Percentiles rank a stretch among this genome's conserved stretches.
These are phyloP conservation scores for Hirsutella thompsonii DNA, from an alignment of 2,329 filamentous ascomycete species.

Conservation along the genomic window DNA sequence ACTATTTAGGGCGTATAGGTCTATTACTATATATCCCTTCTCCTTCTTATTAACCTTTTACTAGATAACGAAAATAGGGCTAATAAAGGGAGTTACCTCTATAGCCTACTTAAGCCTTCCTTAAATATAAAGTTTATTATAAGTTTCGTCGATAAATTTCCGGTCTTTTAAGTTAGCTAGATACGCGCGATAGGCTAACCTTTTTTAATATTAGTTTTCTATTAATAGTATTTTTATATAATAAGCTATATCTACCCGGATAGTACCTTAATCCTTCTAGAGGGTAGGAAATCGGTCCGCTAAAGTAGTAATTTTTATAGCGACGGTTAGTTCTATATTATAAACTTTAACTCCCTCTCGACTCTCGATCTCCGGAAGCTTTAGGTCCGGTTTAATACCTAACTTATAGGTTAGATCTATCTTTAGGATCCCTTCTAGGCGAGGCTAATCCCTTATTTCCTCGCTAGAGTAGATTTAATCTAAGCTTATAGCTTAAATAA, in stretches of 20 bases:
- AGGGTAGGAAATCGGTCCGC: no score
- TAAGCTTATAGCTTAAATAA: no score
- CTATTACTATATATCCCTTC: neutral
- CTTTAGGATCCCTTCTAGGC: no score
- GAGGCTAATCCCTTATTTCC: no score
- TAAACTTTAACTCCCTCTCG: no score
- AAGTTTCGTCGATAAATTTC: neutral
- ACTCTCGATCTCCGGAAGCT: no score
- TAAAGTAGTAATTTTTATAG: no score
- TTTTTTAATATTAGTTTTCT: neutral
- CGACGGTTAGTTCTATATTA: no score
- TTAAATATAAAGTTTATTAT: neutral
- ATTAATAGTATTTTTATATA: neutral
- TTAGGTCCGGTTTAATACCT: no score
- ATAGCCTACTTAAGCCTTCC: constrained; percentile 4
- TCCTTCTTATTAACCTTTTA: neutral
- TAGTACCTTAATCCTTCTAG: neutral
- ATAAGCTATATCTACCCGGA: neutral
- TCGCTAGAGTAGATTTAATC: no score
- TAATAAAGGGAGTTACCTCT: constrained; percentile 24
- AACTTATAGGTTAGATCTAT: no score
- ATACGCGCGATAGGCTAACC: neutral
- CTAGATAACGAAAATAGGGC: neutral
- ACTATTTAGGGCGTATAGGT: neutral
- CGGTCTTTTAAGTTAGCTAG: neutral